Evolutionary conservation across 306 rosid species (phyloP).

Genomic region (Carpinus fangiana): DNA sequence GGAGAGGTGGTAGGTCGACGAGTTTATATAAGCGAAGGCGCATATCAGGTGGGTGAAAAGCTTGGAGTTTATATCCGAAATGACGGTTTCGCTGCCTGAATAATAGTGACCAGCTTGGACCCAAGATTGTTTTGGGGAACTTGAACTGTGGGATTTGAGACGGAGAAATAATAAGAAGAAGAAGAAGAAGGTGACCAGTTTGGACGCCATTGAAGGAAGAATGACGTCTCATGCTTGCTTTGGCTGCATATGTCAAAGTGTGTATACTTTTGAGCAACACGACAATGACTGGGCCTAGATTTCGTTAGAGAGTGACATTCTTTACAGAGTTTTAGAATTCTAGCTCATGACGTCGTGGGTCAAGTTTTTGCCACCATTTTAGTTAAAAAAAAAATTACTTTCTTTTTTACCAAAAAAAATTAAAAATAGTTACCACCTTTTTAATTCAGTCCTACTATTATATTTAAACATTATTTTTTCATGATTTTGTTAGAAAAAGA

Average conservation of each 20-base stretch:
- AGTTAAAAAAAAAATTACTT: no score
- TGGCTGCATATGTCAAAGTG: background rate
- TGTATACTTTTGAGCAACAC: background rate
- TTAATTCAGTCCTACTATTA: no score
- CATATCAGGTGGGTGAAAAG: constrained; percentile 36
- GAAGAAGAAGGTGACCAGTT: background rate
- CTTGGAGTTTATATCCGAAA: constrained; percentile 20
- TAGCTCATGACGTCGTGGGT: background rate
- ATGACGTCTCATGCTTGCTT: no score
- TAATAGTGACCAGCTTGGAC: constrained; percentile 22
- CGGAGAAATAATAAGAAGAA: background rate
- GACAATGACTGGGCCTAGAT: background rate
- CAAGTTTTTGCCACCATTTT: background rate
- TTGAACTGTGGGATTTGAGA: constrained; percentile 10
- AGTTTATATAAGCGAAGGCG: constrained; percentile 16
- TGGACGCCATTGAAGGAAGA: constrained; percentile 31
- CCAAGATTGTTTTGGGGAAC: constrained; percentile 13
- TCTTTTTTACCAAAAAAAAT: no score
- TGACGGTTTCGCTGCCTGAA: background rate
- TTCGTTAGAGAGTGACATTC: no score
- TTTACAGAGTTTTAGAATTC: background rate
- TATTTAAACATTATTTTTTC: no score
- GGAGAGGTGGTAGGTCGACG: constrained; percentile 15
- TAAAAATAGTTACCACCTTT: no score
- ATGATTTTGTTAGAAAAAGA: no score